Base-by-base conservation (phyloP, 371 early-diverging fungal species). In the Fennellomyces sp. region DNA sequence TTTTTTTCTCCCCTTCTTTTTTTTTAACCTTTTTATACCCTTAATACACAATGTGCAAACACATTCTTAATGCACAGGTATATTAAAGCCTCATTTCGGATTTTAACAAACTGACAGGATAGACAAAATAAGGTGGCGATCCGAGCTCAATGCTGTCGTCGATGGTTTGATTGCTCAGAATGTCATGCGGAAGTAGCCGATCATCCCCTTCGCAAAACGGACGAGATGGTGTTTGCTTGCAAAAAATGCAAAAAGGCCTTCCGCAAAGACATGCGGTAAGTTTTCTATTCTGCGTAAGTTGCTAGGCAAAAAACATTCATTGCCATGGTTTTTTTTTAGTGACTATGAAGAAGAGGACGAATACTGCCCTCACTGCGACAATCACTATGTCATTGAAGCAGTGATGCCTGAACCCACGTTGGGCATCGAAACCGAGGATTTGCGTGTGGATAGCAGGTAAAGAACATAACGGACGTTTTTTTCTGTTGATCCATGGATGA, bases 161-260 rank as follows among this genome's bases (percentile, higher is more conserved):
- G 83, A 57, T 98, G 98, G 97, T 98, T 93, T 68, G 98, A 98
- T 77, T 98, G 98, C 65, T 82, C 97, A 4, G 92, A 96, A 68
- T 98, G 98, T 75, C 97, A 97, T 68, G 88, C 82, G n/a, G 97
- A 94, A 55, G 72, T 65, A 0, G 66, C 89, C 5, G 90, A 92
- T 73, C 97, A 97, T 77, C 76, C 76, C 25, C 75, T 97, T 21
- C 73, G 84, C 60, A 94, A 91, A 68, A 85, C 93, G 5, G 75
- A 77, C 52, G 98, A 98, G 72, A 93, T 98, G 94, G 88, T 94
- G 1, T 94, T 98, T 80, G 94, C 94, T 5, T 98, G 98, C 77
- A 98, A 98, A 73, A 97, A 97, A 70, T 98, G 97, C 78, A 95
- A 93, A 81, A 98, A 97, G 78, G 91, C 87, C 3, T 98, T 98